Base-by-base conservation (phyloP, 2,329 filamentous ascomycete species). In the Apiospora phragmitis region DNA sequence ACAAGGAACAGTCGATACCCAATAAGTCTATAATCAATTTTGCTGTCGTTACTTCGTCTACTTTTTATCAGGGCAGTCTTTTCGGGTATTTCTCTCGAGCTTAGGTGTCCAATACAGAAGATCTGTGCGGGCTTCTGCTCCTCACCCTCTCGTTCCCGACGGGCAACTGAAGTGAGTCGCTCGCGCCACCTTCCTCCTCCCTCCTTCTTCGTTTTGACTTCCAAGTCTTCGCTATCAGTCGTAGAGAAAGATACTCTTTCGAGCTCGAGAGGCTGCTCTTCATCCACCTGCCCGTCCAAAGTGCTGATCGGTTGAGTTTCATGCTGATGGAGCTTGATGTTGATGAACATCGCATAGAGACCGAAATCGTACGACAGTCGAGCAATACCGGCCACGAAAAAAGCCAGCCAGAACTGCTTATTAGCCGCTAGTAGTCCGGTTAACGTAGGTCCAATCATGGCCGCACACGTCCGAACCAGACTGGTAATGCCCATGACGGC, bases 401-500 rank as follows among this genome's bases (percentile, higher is more conserved):
- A 92, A 0, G 88, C 86, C 1, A 90, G 82, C 82, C 91, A 90
- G 76, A 92, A 91, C 11, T 86, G 77, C 3, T 85, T 81, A 1
- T 82, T 81, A 1, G 85, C 85, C 0, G 89, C 89, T 62, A 94
- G 76, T 0, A 89, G 75, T n/a, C 92, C 92, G 0, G 91, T 92
- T 24, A 92, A 81, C 0, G 89, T 78, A 0, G 91, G 90, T 0
- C 91, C 92, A 1, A 88, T 76, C 70, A 88, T 91, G 77, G 91
- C 88, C 6, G 86, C 85, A 7, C 85, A 82, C 0, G 91, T 94
- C 80, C 92, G 93, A 38, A 91, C 87, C 0, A 92, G 88, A 73
- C 93, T 93, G 4, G 93, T 84, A 0, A 90, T 82, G 0, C 92
- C 92, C 88, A 94, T 91, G 14, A 93, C 88, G 0, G 91, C 90